Base-by-base conservation (phyloP, 225 moss, liverwort and hornwort genomes). In the Pseudoscleropodium purum region DNA sequence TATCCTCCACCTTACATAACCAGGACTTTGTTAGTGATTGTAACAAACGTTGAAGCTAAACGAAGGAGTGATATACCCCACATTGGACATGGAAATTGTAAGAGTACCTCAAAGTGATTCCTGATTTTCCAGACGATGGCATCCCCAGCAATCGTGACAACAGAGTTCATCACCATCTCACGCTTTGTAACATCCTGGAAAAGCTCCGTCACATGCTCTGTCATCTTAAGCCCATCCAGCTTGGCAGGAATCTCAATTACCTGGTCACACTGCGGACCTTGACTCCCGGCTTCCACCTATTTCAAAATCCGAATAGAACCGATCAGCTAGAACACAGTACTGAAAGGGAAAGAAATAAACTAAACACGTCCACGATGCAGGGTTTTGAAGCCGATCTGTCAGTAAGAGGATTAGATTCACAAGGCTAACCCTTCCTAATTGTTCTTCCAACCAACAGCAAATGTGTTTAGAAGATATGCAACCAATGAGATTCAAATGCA, bases 141-240 rank as follows among this genome's bases (percentile, higher is more conserved):
- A 82, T 93, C 94, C 41, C 99, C 99, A 67, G 94, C 94, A 87
- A 99, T 97, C 30, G 97, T 97, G 54, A 99, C 99, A 51, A 95
- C 93, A 51, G 99, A 90, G 75, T 91, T 95, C 86, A 99, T 94
- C 87, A 87, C 92, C 99, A 99, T 99, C 93, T 99, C 96, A 49
- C 99, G 97, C 84, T 94, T 97, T 4, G 93, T 21, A n/a, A 99
- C 99, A 89, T 99, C 99, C 81, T 92, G 91, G 87, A 99, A 97
- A 65, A 99, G 95, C 79, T 99, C 96, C 88, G 70, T 93, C 57
- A 97, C 88, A 65, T 97, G 96, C 87, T 95, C 95, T 49, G 95
- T 99, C 87, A 99, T 94, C 90, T 97, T 95, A 37, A 99, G 90
- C 26, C 99, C 99, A 85, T 97, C 97, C 77, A 99, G 92, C 91